Evolutionary conservation across 805 yeast species (phyloP).

Genomic region (Starmera pachycereana): DNA sequence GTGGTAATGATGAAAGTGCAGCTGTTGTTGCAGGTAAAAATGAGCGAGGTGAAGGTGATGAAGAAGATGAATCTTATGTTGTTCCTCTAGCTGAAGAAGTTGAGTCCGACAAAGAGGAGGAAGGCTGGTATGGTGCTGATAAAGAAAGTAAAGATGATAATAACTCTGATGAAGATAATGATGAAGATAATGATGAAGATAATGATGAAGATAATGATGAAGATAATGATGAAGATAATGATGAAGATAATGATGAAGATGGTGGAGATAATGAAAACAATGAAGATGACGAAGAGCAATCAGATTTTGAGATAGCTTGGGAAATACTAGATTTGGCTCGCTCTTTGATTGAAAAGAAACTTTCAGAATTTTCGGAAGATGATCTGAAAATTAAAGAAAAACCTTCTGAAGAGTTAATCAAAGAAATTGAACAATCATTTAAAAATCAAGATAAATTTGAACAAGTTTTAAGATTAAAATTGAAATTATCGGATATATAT

Average conservation of each 20-base stretch:
- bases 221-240: slow-evolving; percentile 12
- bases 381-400: slow-evolving; percentile 12
- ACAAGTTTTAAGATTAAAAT: slow-evolving; percentile 24
- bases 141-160: slow-evolving; percentile 16
- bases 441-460: slow-evolving; percentile 9
- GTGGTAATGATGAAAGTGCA: slow-evolving; percentile 27
- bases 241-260: slow-evolving; percentile 14
- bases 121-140: slow-evolving; percentile 10
- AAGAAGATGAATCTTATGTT: slow-evolving; percentile 21
- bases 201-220: slow-evolving; percentile 14
- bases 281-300: slow-evolving; percentile 36
- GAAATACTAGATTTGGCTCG: slow-evolving; percentile 75
- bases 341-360: slow-evolving; percentile 41
- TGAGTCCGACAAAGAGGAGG: slow-evolving; percentile 14
- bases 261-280: slow-evolving; percentile 18
- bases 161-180: slow-evolving; percentile 13
- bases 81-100: slow-evolving; percentile 27
- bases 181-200: slow-evolving; percentile 15
- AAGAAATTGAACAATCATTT: too few species aligned
- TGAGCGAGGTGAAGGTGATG: slow-evolving; percentile 19
- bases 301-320: slow-evolving; percentile 85
- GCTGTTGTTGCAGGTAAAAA: slow-evolving; percentile 16
- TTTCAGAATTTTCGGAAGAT: slow-evolving; percentile 14
- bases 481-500: slow-evolving; percentile 60
- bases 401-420: slow-evolving; percentile 1